Evolutionary conservation across 345 rosid species (phyloP).

Genomic region (Acer negundo): DNA sequence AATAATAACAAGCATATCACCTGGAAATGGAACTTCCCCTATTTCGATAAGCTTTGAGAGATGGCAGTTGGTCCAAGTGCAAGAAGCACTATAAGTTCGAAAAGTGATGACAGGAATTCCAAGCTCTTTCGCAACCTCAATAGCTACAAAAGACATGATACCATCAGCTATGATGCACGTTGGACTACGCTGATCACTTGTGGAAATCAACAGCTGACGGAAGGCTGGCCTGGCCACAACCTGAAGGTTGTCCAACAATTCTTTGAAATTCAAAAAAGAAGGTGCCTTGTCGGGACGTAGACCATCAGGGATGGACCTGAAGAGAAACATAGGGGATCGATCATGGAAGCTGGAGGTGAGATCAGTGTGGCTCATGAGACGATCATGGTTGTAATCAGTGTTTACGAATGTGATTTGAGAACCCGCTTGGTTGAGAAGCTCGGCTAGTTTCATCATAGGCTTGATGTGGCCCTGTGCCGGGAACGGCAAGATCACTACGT

Average conservation of each 20-base stretch:
- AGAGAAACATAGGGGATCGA: constrained; percentile 27
- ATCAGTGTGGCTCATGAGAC: constrained; percentile 25
- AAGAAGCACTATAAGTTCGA: constrained; percentile 33
- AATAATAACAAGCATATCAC: not conserved
- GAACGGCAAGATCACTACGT: constrained; percentile 54
- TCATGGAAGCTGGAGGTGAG: constrained; percentile 31
- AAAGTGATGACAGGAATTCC: constrained; percentile 32
- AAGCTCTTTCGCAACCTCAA: constrained; percentile 42
- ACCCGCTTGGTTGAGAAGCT: constrained; percentile 46
- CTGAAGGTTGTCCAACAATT: constrained; percentile 19
- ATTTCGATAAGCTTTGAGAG: constrained; percentile 39
- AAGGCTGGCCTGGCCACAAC: constrained; percentile 3
- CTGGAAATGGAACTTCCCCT: constrained; percentile 44
- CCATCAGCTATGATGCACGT: constrained; percentile 46
- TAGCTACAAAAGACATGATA: constrained; percentile 21
- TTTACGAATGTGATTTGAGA: constrained; percentile 58
- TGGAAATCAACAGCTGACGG: constrained; percentile 18
- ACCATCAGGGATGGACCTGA: constrained; percentile 36
- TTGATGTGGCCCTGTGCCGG: constrained; percentile 66
- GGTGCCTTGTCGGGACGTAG: constrained; percentile 30
- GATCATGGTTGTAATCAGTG: constrained; percentile 36
- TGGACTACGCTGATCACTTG: not conserved
- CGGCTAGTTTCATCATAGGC: constrained; percentile 62
- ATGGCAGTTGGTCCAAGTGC: constrained; percentile 34
- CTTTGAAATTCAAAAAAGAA: not conserved